These are phyloP conservation scores for Terana coerulea DNA, from an alignment of 768 basidiomycete species.

Conservation along the genomic window DNA sequence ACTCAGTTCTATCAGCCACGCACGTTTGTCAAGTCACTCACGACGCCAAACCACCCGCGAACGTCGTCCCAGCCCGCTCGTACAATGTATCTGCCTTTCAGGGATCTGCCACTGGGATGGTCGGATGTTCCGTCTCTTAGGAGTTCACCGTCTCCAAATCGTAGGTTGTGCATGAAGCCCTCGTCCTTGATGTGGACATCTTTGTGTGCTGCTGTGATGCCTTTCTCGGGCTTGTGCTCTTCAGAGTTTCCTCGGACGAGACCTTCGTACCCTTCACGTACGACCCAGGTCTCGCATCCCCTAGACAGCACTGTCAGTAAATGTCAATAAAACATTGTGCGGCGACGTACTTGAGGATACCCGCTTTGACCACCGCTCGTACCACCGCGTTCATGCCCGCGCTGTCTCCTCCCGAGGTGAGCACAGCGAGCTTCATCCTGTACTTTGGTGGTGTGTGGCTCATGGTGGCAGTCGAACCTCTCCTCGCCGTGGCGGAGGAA, in stretches of 20 bases:
- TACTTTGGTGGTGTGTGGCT: not conserved
- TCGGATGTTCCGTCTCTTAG: conserved; percentile 82
- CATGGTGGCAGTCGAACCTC: not conserved
- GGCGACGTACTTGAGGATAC: conserved; percentile 75
- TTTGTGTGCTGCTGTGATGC: conserved; percentile 17
- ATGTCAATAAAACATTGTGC: not conserved
- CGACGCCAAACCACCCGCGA: conserved; percentile 89
- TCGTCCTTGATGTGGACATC: conserved; percentile 24
- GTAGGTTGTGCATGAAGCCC: conserved; percentile 63
- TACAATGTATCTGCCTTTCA: conserved; percentile 92
- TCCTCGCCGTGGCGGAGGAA: not conserved
- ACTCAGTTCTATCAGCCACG: not conserved
- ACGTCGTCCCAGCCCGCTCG: conserved; percentile 99
- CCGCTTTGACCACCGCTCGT: conserved; percentile 88
- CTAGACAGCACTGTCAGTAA: conserved; percentile 35
- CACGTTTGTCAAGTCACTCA: conserved; percentile 29
- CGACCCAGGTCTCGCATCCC: conserved; percentile 93
- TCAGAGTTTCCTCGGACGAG: conserved; percentile 87
- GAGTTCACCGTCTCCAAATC: conserved; percentile 78
- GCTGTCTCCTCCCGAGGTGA: conserved; percentile 96
- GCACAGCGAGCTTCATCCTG: conserved; percentile 84
- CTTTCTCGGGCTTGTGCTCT: conserved; percentile 22
- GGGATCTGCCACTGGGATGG: conserved; percentile 55
- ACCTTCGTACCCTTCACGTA: conserved; percentile 98
- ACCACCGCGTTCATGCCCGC: conserved; percentile 98